Percentiles rank a stretch among this genome's conserved stretches.
Conservation (phyloP, 305 asterid species). For the Fraxinus ornus region DNA sequence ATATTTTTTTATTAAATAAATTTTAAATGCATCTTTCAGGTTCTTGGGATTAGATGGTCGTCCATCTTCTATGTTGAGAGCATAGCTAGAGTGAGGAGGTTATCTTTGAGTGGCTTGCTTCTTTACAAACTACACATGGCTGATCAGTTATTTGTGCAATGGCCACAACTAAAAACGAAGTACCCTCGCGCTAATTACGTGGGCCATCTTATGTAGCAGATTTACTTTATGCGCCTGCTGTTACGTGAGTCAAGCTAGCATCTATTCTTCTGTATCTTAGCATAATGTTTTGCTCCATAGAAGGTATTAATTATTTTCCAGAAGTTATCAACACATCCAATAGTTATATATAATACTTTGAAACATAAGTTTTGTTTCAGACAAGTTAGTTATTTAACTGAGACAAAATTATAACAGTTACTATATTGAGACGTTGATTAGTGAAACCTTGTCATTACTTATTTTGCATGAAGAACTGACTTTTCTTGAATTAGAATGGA, state of each 20-base stretch:
- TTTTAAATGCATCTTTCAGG: constrained; percentile 32
- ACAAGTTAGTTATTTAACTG: not conserved
- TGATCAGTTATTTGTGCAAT: constrained; percentile 33
- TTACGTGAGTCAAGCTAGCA: not conserved
- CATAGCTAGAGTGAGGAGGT: constrained; percentile 48
- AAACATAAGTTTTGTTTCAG: not conserved
- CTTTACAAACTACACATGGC: constrained; percentile 76
- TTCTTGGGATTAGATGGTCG: constrained; percentile 78
- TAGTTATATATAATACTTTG: not conserved
- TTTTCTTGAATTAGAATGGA: not conserved
- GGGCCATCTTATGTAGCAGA: constrained; percentile 23
- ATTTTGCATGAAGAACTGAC: not conserved
- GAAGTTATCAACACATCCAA: not conserved
- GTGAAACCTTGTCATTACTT: not conserved
- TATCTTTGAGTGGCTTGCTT: not conserved
- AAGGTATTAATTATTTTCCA: not conserved
- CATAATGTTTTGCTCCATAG: not conserved
- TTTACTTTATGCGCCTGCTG: not conserved
- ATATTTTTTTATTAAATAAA: not conserved
- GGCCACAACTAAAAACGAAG: constrained; percentile 38
- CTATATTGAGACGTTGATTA: not conserved
- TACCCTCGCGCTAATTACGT: constrained; percentile 51
- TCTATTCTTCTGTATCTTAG: not conserved
- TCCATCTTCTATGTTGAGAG: constrained; percentile 84
- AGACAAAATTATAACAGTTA: not conserved